Conservation (phyloP, 805 yeast species). For the Candida montana region DNA sequence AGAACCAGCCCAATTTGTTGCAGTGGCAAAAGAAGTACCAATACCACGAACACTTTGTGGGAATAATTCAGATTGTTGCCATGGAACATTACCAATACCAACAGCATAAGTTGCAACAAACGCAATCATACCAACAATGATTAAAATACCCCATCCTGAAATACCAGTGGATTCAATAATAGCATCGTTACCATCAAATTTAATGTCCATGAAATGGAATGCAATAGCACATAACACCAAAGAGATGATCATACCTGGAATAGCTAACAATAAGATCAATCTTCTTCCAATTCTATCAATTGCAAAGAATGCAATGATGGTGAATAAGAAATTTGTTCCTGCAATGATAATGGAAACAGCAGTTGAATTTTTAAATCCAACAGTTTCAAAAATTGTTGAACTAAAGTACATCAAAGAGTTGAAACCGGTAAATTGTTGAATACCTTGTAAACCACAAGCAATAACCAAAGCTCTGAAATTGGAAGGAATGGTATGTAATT, state of each 20-base stretch:
- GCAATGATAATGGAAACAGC: conserved; percentile 92
- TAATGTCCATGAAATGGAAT: conserved; percentile 76
- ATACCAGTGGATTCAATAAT: conserved; percentile 36
- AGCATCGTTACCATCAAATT: conserved; percentile 44
- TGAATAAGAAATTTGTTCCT: conserved; percentile 89
- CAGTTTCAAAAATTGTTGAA: conserved; percentile 84
- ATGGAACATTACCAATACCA: conserved; percentile 96
- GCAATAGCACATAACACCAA: conserved; percentile 82
- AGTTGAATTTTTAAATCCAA: conserved; percentile 86
- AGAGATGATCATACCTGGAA: conserved; percentile 80
- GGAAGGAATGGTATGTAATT: conserved; percentile 63
- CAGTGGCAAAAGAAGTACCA: conserved; percentile 87
- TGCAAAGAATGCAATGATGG: conserved; percentile 76
- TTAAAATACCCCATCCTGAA: conserved; percentile 81
- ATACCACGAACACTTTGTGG: conserved; percentile 91
- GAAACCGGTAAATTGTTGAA: conserved; percentile 96
- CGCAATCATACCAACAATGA: conserved; percentile 78
- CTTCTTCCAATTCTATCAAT: conserved; percentile 90
- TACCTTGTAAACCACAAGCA: conserved; percentile 91
- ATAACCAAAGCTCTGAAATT: conserved; percentile 85
- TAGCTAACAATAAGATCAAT: conserved; percentile 65
- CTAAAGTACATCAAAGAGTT: conserved; percentile 95
- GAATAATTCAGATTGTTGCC: conserved; percentile 96
- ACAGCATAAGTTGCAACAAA: conserved; percentile 88
- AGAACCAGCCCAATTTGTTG: conserved; percentile 94